A percentile compares a stretch with the other conserved stretches of the same genome.
Conservation (phyloP, 2,329 filamentous ascomycete species). For the Scedosporium boydii region DNA sequence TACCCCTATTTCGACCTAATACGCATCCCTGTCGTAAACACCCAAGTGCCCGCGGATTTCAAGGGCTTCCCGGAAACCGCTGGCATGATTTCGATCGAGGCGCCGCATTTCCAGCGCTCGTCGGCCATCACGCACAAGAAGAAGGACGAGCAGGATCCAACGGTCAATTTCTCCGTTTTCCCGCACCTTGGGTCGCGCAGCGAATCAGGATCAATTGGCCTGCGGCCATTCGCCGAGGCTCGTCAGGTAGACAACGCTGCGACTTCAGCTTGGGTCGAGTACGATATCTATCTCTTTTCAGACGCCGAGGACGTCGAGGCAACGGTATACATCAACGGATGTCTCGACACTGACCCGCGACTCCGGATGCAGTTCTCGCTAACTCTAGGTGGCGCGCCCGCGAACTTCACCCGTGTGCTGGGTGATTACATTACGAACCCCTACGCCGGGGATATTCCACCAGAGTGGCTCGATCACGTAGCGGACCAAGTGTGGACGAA, state of each 20-base stretch:
- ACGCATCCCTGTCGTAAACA: slow-evolving; percentile 3
- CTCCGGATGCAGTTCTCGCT: slow-evolving; percentile 17
- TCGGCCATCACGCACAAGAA: not conserved
- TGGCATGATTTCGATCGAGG: slow-evolving; percentile 19
- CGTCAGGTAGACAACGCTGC: slow-evolving; percentile 10
- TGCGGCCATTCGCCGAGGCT: slow-evolving; percentile 4
- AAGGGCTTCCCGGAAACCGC: slow-evolving; percentile 18
- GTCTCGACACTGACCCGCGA: slow-evolving; percentile 19
- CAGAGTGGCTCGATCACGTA: slow-evolving; percentile 17
- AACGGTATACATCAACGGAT: slow-evolving; percentile 18
- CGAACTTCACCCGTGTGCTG: slow-evolving; percentile 14
- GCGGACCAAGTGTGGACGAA: slow-evolving; percentile 16
- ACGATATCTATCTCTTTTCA: slow-evolving; percentile 16
- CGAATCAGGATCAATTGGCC: slow-evolving; percentile 13
- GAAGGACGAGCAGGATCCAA: not conserved
- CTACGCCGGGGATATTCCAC: slow-evolving; percentile 13
- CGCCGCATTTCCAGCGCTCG: slow-evolving; percentile 14
- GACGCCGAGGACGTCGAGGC: slow-evolving; percentile 10
- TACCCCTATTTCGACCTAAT: slow-evolving; percentile 4
- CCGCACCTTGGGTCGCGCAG: slow-evolving; percentile 21
- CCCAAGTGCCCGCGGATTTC: slow-evolving; percentile 12
- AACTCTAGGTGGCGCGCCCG: slow-evolving; percentile 14
- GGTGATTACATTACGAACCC: slow-evolving; percentile 11
- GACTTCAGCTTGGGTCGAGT: slow-evolving; percentile 13
- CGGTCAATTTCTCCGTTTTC: slow-evolving; percentile 14